Conservation (phyloP, 176 grass and related monocot species). For the Musa beccarii region DNA sequence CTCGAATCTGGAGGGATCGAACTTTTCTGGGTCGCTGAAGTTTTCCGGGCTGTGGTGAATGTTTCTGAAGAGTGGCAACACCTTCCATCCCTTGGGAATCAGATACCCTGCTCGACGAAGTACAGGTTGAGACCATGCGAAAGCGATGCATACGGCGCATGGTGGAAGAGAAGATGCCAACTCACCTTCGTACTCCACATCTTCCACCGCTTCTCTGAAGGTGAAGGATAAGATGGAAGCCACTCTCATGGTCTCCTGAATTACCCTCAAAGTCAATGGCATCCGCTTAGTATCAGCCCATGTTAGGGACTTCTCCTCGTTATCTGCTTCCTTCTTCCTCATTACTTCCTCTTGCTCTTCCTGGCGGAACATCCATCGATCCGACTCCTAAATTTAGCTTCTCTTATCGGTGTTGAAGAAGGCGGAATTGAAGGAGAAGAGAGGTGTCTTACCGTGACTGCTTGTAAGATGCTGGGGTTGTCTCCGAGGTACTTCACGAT, state of each 20-base stretch:
- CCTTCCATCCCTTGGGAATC: conserved; percentile 99
- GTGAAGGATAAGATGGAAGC: conserved; percentile 98
- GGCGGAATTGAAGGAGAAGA: too few relatives aligned
- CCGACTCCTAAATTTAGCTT: too few relatives aligned
- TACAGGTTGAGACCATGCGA: too few relatives aligned
- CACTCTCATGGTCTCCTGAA: conserved; percentile 96
- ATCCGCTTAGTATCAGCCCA: conserved; percentile 76
- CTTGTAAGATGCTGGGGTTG: conserved; percentile 54
- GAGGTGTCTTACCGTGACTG: conserved; percentile 61
- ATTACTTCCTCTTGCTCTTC: conserved; percentile 75
- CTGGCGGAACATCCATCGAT: conserved; percentile 11
- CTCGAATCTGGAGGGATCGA: conserved; percentile 95
- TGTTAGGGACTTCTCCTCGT: conserved; percentile 26
- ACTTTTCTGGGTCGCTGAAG: conserved; percentile 79
- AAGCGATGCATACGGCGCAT: neutral
- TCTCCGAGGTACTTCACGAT: conserved; percentile 67
- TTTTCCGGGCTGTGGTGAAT: conserved; percentile 91
- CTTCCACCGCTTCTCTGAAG: conserved; percentile 93
- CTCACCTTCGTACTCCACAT: conserved; percentile 91
- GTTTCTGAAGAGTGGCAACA: conserved; percentile 91
- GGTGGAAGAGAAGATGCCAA: neutral
- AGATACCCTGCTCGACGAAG: conserved; percentile 58
- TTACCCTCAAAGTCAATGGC: conserved; percentile 63
- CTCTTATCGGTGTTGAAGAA: too few relatives aligned
- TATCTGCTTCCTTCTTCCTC: conserved; percentile 15